Evolutionary conservation across 305 asterid species (phyloP).

Genomic region (Fraxinus dipetala): DNA sequence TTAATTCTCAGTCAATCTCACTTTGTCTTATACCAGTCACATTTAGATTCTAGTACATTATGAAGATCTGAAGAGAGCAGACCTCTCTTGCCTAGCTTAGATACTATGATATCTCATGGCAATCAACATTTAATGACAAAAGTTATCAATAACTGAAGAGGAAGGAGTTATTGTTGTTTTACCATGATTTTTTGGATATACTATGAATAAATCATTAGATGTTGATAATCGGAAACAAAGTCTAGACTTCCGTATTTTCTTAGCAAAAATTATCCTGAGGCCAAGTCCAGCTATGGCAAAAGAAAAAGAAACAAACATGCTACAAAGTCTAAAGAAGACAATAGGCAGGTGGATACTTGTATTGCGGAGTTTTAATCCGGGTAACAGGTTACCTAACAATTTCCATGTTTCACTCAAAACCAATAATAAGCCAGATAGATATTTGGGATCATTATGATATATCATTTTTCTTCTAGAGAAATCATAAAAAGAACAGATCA

Average conservation of each 20-base stretch:
- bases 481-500: background rate
- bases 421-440: background rate
- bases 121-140: background rate
- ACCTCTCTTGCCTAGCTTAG: background rate
- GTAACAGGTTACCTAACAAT: background rate
- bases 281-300: background rate
- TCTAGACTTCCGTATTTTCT: background rate
- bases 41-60: background rate
- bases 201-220: background rate
- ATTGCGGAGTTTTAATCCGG: background rate
- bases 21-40: background rate
- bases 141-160: background rate
- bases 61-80: background rate
- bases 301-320: background rate
- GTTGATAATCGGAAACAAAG: background rate
- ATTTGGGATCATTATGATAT: background rate
- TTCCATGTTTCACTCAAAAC: background rate
- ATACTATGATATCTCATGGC: background rate
- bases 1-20: background rate
- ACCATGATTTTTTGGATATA: background rate
- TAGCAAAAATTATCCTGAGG: background rate
- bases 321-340: background rate
- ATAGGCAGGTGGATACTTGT: background rate
- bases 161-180: background rate
- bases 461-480: background rate